Conservation (phyloP, 441 rosid species). For the Omphalea diandra region DNA sequence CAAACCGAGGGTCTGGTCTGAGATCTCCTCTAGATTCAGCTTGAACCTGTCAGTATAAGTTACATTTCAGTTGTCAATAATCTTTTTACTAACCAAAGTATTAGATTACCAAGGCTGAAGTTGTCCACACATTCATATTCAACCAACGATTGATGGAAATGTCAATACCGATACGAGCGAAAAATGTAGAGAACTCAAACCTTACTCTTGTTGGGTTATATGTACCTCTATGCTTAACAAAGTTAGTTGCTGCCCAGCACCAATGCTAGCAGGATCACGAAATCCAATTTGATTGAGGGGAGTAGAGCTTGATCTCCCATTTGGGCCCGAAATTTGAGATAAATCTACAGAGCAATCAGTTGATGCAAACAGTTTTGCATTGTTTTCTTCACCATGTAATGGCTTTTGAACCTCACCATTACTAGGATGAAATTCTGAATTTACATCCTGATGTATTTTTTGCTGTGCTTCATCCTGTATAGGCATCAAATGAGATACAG, state of each 20-base stretch:
- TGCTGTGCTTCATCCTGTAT: slow-evolving; percentile 30
- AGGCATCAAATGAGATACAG: slow-evolving; percentile 33
- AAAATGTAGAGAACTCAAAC: slow-evolving; percentile 11
- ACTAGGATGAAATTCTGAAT: slow-evolving; percentile 33
- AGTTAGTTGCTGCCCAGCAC: slow-evolving; percentile 95
- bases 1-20: slow-evolving; percentile 85
- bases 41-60: slow-evolving; percentile 59
- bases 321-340: slow-evolving; percentile 95
- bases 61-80: slow-evolving; percentile 17
- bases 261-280: slow-evolving; percentile 94
- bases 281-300: slow-evolving; percentile 96
- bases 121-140: neutral
- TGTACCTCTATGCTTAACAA: slow-evolving; percentile 89
- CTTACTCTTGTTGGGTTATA: slow-evolving; percentile 8
- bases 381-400: slow-evolving; percentile 39
- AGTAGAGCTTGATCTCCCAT: slow-evolving; percentile 68
- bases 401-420: slow-evolving; percentile 24
- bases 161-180: neutral
- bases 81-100: slow-evolving; percentile 12
- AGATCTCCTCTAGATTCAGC: slow-evolving; percentile 89
- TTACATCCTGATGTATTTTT: slow-evolving; percentile 29
- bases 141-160: slow-evolving; percentile 13
- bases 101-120: slow-evolving; percentile 5
- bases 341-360: slow-evolving; percentile 45
- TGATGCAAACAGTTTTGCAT: slow-evolving; percentile 28